phyloP scores from a whole-genome alignment of 371 early-diverging fungal genomes.

The Smittium culicis region DNA sequence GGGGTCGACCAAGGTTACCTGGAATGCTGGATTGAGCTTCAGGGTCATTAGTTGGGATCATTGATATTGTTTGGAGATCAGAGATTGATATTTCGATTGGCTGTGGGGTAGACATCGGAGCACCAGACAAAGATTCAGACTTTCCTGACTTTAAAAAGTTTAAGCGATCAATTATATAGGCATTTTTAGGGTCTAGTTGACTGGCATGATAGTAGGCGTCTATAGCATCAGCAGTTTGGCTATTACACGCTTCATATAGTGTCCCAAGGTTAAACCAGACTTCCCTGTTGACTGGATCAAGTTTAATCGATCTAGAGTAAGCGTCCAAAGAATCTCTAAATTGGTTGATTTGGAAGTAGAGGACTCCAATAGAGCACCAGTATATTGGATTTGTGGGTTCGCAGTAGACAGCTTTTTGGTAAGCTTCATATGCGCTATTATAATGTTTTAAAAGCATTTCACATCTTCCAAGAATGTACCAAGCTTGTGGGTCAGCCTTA shows the following conservation, averaged over 20 bases:
- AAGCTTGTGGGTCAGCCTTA: slow-evolving; percentile 82
- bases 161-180: slow-evolving; percentile 58
- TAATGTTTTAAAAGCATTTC: slow-evolving; percentile 92
- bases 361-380: slow-evolving; percentile 97
- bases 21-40: slow-evolving; percentile 18
- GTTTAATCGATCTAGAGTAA: slow-evolving; percentile 84
- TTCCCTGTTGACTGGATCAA: slow-evolving; percentile 88
- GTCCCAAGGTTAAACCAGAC: slow-evolving; percentile 96
- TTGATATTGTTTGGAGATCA: slow-evolving; percentile 11
- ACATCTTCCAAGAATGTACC: slow-evolving; percentile 90
- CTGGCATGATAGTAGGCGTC: slow-evolving; percentile 92
- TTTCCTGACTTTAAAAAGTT: slow-evolving; percentile 22
- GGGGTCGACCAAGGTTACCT: slow-evolving; percentile 27
- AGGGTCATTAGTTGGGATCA: slow-evolving; percentile 25
- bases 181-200: slow-evolving; percentile 74
- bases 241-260: slow-evolving; percentile 93
- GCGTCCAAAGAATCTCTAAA: slow-evolving; percentile 94
- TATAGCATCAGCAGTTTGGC: slow-evolving; percentile 89
- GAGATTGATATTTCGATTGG: slow-evolving; percentile 28
- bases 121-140: slow-evolving; percentile 17
- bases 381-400: slow-evolving; percentile 90
- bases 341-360: slow-evolving; percentile 93
- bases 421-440: slow-evolving; percentile 92
- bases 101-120: slow-evolving; percentile 18
- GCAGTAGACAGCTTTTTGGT: slow-evolving; percentile 93